Evolutionary conservation across 1,284 basidiomycete genomes (phyloP), one percentile per base, ranked within the genome.

Genomic region (Mycena citricolor): DNA sequence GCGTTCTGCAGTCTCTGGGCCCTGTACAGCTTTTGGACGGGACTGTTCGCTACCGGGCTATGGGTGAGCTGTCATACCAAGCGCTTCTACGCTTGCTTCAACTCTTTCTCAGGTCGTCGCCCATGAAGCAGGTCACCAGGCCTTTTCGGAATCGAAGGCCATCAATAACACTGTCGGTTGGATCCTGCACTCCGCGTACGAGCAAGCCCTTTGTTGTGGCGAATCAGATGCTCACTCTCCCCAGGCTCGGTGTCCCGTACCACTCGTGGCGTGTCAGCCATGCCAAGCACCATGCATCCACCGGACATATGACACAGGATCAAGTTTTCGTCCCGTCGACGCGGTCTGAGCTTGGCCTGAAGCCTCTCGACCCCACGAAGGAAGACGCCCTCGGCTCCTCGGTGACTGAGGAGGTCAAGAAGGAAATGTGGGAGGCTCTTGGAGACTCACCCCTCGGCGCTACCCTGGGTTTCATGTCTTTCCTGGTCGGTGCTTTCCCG

Each of bases 201-300:
- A 65, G 34, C 45, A 39, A 39, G 32, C 19, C n/a, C 11, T 38
- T 34, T 17, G 25, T 29, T 44, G 54, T 51, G 61, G 57, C 46
- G 57, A 50, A 54, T 46, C 42, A 23, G 47, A n/a, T 49, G 22
- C 48, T 48, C 46, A 13, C 25, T 42, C 48, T 38, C 40, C 51
- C 28, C 51, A 90, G 86, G 46, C 81, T 99, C 38, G 86, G 97
- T 42, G 95, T 99, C 12, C 95, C 97, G 8, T 99, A 94, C 71
- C 94, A 99, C 66, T 92, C 93, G 17, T 99, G 97, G 97, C 81
- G 94, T 53, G 94, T 99, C 65, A 90, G 88, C 4, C 95, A 99
- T 66, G 93, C 83, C 26, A 94, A 94, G 65, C 95, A 99, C 68
- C 95, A 99, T 68, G 97, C 97, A 25, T 86, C 89, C 7, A 98